phyloP scores from a whole-genome alignment of 331 rosid genomes.

The Acacia concinna region DNA sequence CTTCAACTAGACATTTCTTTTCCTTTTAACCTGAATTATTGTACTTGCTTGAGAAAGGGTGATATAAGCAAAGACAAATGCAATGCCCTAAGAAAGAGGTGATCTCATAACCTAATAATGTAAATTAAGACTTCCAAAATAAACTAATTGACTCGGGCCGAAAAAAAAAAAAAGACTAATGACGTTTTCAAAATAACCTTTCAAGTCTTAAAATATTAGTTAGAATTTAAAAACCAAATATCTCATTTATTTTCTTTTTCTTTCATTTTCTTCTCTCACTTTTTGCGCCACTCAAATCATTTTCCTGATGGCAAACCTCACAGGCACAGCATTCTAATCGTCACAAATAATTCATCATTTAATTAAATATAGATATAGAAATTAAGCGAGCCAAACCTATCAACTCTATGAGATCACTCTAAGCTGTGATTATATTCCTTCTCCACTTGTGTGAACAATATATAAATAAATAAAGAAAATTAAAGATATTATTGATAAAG shows the following conservation, averaged over 20 bases:
- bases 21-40: no score
- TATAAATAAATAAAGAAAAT: no score
- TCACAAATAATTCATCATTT: background rate
- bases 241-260: background rate
- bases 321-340: background rate
- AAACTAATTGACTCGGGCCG: no score
- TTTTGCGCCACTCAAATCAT: background rate
- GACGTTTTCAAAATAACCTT: background rate
- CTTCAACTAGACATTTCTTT: background rate
- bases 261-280: background rate
- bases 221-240: background rate
- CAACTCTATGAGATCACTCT: background rate
- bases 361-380: background rate
- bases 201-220: background rate
- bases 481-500: background rate
- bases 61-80: background rate
- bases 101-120: background rate
- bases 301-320: background rate
- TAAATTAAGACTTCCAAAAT: background rate
- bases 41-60: background rate
- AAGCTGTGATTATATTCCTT: background rate
- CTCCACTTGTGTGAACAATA: background rate
- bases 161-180: no score
- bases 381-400: background rate
- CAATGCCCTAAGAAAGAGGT: background rate